Base-by-base conservation (phyloP, 2,329 filamentous ascomycete species). In the Colletotrichum cordylinicola region DNA sequence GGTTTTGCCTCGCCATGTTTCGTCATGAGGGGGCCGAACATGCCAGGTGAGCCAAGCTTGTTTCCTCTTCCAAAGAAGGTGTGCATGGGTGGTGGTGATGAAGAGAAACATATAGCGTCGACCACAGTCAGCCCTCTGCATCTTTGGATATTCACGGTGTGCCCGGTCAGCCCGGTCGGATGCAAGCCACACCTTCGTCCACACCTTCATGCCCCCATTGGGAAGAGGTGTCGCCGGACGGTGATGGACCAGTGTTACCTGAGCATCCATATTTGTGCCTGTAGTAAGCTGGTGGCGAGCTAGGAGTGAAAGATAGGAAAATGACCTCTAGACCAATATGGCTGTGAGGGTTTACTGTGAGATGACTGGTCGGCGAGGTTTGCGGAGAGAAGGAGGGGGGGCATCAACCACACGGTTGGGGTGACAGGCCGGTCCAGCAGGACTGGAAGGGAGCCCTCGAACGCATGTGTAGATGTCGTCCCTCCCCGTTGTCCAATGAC, bases 131-230 rank as follows among this genome's bases (percentile, higher is more conserved):
- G 71, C 67, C 35, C 67, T 66, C 67, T 60, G 24, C 67, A 4
- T 43, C 58, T 64, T 62, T 39, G 31, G 39, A n/a, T 43, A 16
- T 27, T 21, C 62, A 29, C 66, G 71, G 71, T 64, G 48, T 66
- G 67, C 35, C 67, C 67, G 72, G 72, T 60, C 48, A 74, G 67
- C 72, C 67, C 48, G 35, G 72, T 61, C 60, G 35, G 72, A 67
- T 64, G 39, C 70, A 72, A 29, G 43, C 29, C 69, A 75, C 52
- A 64, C 43, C 55, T 58, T 61, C 33, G 29, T 4, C 31, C 69
- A 75, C 52, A 64, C 56, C 55, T 58, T 61, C 56, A 31, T 7
- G 12, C 18, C 73, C 62, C 18, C 7, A 27, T 73, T 24, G 56
- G 73, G 69, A 62, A 55, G 69, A 35, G 37, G 12, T 60, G 67